Evolutionary conservation across 345 rosid species (phyloP).

Genomic region (Eucalyptus cloeziana): DNA sequence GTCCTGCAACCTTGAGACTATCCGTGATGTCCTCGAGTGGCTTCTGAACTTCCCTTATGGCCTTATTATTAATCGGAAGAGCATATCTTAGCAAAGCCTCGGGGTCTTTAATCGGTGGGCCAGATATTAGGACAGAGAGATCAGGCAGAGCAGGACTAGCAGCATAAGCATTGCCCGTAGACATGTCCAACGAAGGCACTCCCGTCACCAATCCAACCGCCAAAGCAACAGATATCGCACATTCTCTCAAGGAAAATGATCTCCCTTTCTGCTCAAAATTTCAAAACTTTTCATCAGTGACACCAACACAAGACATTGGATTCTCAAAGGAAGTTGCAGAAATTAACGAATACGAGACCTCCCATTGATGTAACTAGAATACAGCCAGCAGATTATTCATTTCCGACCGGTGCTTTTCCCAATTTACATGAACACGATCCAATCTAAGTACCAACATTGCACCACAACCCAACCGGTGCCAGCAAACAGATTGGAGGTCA

Average conservation of each 20-base stretch:
- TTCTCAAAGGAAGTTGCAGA: not conserved
- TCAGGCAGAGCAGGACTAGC: conserved; percentile 52
- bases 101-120: conserved; percentile 95
- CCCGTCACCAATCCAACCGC: conserved; percentile 56
- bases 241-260: conserved; percentile 51
- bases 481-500: not conserved
- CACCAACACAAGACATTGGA: not conserved
- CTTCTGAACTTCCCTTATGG: conserved; percentile 88
- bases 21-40: conserved; percentile 95
- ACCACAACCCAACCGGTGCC: not conserved
- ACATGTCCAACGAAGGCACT: conserved; percentile 31
- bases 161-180: conserved; percentile 31
- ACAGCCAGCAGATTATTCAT: not conserved
- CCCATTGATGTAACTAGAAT: not conserved
- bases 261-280: conserved; percentile 33
- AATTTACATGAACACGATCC: not conserved
- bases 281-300: not conserved
- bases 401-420: not conserved
- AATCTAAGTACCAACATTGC: not conserved
- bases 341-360: not conserved
- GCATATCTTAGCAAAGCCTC: conserved; percentile 78
- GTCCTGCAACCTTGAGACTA: conserved; percentile 80
- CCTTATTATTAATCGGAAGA: conserved; percentile 80
- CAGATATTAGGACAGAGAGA: conserved; percentile 79
- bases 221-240: conserved; percentile 69